Evolutionary conservation across 2,329 filamentous ascomycete genomes (phyloP).

Genomic region (Aspergillus thermomutatus): DNA sequence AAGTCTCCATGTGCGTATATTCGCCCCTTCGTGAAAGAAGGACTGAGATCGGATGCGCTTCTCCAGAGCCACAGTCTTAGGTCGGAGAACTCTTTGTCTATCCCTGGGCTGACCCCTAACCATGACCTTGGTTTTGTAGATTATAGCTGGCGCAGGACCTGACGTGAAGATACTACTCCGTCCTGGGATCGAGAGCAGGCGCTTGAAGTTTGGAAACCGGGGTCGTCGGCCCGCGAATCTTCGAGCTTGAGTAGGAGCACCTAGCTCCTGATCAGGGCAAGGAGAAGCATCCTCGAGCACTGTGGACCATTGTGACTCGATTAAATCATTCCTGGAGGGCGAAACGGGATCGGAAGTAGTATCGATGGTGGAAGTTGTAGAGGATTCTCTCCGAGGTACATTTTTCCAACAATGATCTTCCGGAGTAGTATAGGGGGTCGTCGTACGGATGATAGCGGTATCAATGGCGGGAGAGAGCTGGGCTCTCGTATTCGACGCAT

Average conservation of each 20-base stretch:
- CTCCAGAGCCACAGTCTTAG: conserved; percentile 18
- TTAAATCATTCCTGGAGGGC: neutral
- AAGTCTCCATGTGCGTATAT: conserved; percentile 19
- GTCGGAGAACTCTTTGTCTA: conserved; percentile 17
- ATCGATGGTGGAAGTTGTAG: neutral
- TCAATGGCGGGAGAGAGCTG: neutral
- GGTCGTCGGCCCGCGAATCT: neutral
- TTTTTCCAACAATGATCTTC: neutral
- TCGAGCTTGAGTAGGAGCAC: neutral
- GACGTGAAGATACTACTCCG: neutral
- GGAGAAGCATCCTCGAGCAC: neutral
- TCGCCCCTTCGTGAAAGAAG: conserved; percentile 9
- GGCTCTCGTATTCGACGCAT: conserved; percentile 11
- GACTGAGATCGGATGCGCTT: conserved; percentile 20
- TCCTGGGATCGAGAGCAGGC: neutral
- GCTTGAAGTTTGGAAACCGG: neutral
- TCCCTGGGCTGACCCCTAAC: conserved; percentile 13
- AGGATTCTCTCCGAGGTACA: neutral
- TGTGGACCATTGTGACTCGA: neutral
- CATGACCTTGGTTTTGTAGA: conserved; percentile 1
- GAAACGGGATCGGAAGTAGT: neutral
- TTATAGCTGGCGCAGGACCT: neutral
- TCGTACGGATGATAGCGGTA: neutral
- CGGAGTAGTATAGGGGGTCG: neutral
- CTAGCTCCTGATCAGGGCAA: neutral